Percentiles rank a stretch among this genome's conserved stretches.
Conservation (phyloP, 1,284 basidiomycete genomes). For the Blastosporella zonata region DNA sequence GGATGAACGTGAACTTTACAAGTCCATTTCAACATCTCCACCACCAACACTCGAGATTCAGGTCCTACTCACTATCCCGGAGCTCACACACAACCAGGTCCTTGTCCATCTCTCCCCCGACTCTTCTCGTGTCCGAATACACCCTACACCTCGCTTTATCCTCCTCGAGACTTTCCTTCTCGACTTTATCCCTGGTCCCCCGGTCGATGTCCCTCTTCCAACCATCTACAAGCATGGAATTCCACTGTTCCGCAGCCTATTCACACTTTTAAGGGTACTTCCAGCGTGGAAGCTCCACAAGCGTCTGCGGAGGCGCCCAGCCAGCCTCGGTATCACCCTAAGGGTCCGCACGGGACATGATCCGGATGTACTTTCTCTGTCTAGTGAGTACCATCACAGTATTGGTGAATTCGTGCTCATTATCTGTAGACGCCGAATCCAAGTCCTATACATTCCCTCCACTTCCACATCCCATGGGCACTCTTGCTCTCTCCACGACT, state of each 20-base stretch:
- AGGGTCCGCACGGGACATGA: constrained; percentile 39
- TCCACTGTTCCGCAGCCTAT: constrained; percentile 72
- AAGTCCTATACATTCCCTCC: constrained; percentile 56
- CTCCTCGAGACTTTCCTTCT: constrained; percentile 74
- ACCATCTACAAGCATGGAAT: constrained; percentile 83
- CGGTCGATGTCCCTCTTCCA: constrained; percentile 57
- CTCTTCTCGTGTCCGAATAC: constrained; percentile 57
- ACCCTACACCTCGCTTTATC: constrained; percentile 63
- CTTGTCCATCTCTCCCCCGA: constrained; percentile 62
- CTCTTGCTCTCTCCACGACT: constrained; percentile 54
- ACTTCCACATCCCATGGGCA: constrained; percentile 66
- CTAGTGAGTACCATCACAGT: constrained; percentile 6
- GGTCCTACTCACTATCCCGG: constrained; percentile 67
- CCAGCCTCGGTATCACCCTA: constrained; percentile 49
- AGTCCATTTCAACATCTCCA: constrained; percentile 47
- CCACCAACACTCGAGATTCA: constrained; percentile 60
- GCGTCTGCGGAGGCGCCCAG: constrained; percentile 47
- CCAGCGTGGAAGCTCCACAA: constrained; percentile 72
- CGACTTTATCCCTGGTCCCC: constrained; percentile 41
- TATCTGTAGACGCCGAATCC: constrained; percentile 39
- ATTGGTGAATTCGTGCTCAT: constrained; percentile 13
- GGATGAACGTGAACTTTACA: constrained; percentile 56
- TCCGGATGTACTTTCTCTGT: constrained; percentile 18
- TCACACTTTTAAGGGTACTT: constrained; percentile 64
- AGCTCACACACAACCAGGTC: constrained; percentile 63